A percentile compares a stretch with the other conserved stretches of the same genome.
Conservation (phyloP, 352 stramenopile species). For the Globisporangium paroecandrum region DNA sequence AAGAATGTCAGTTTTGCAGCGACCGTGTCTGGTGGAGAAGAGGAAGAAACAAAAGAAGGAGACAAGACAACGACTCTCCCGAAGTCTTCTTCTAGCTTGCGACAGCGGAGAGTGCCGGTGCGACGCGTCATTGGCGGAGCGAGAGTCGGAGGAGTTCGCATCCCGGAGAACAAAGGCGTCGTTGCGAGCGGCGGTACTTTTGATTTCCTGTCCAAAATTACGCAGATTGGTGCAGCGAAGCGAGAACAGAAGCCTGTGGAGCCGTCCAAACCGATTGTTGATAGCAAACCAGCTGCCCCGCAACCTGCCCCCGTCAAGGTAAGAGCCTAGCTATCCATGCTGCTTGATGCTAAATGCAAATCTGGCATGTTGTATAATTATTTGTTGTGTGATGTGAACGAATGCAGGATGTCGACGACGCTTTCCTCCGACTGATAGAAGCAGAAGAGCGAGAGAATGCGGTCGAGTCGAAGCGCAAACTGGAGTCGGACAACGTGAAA, state of each 20-base stretch:
- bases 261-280: slow-evolving; percentile 2
- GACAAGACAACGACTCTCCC: slow-evolving; percentile 12
- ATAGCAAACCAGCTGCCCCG: not conserved
- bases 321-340: not conserved
- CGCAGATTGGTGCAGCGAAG: slow-evolving; percentile 28
- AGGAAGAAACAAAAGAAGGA: slow-evolving; percentile 22
- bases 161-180: slow-evolving; percentile 51
- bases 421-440: slow-evolving; percentile 71
- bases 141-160: slow-evolving; percentile 18
- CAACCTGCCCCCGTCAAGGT: slow-evolving; percentile 7
- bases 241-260: slow-evolving; percentile 17
- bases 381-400: not conserved
- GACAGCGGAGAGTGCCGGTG: slow-evolving; percentile 24
- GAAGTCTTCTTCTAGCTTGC: slow-evolving; percentile 5
- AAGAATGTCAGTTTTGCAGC: slow-evolving; percentile 67
- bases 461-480: slow-evolving; percentile 55
- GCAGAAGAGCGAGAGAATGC: slow-evolving; percentile 68
- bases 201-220: slow-evolving; percentile 86
- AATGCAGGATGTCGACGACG: slow-evolving; percentile 66
- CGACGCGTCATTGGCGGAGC: slow-evolving; percentile 31
- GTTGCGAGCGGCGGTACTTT: slow-evolving; percentile 79
- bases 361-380: not conserved
- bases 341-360: slow-evolving; percentile 5
- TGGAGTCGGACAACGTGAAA: slow-evolving; percentile 46
- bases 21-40: slow-evolving; percentile 29